phyloP scores from a whole-genome alignment of 805 yeast species.

The Candida morakotiae region DNA sequence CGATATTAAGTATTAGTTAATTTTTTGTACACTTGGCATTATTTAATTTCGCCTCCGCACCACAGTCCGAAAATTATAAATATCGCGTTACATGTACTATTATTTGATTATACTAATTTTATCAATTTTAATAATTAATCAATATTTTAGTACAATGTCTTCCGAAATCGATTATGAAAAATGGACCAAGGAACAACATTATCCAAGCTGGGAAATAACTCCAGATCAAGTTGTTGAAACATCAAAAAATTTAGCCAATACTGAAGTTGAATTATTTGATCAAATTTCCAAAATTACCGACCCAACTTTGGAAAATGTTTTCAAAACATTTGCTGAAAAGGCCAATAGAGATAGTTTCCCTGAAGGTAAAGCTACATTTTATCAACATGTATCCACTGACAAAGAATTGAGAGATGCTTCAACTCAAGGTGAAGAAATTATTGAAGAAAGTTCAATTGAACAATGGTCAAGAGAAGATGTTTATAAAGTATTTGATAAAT shows the following conservation, averaged over 20 bases:
- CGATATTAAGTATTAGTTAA: no score
- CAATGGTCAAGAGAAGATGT: slow-evolving; percentile 53
- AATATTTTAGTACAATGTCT: slow-evolving; percentile 8
- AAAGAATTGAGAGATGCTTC: slow-evolving; percentile 72
- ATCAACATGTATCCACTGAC: slow-evolving; percentile 65
- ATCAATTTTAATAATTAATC: not conserved
- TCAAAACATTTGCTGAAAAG: slow-evolving; percentile 48
- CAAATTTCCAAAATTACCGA: slow-evolving; percentile 41
- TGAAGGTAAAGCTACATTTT: slow-evolving; percentile 56
- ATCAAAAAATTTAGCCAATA: slow-evolving; percentile 43
- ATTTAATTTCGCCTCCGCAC: no score
- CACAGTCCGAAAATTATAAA: no score
- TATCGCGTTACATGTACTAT: not conserved
- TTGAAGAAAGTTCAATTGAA: slow-evolving; percentile 60
- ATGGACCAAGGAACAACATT: slow-evolving; percentile 8
- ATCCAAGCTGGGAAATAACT: slow-evolving; percentile 58
- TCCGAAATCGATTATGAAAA: slow-evolving; percentile 10
- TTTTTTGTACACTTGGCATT: no score
- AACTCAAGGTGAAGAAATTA: slow-evolving; percentile 52
- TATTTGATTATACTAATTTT: not conserved
- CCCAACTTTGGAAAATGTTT: slow-evolving; percentile 55
- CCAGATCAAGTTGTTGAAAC: slow-evolving; percentile 43
- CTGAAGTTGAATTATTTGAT: slow-evolving; percentile 48
- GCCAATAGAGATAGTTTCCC: slow-evolving; percentile 47
- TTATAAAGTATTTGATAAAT: slow-evolving; percentile 52